Base-by-base conservation (phyloP, 768 basidiomycete species). In the Postia placenta region DNA sequence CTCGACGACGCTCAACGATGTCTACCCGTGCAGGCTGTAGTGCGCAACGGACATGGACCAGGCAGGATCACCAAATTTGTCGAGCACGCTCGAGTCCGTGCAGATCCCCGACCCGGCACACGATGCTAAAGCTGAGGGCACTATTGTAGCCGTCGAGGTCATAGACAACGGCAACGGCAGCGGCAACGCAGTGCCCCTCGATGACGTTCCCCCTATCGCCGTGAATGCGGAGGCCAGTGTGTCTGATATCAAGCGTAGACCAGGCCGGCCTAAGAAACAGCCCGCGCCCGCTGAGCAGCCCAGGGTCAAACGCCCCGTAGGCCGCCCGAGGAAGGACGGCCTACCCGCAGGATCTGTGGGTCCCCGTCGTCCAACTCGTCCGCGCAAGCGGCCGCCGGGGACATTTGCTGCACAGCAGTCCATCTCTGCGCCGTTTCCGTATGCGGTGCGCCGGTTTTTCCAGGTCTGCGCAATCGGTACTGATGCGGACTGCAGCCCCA, bases 271-370 rank as follows among this genome's bases (percentile, higher is more conserved):
- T 4, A 87, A 87, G 61, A 90, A 89, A 61, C 64, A 68, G 28
- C 65, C 70, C 24, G 58, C 66, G 11, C 53, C 68, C 19, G 60
- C 60, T 19, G 49, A 64, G 0, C 69, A 74, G 2, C 72, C 77
- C 23, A 85, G 85, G 65, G 66, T 79, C 46, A 89, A 87, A 64
- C 72, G 88, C 39, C 88, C 88, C 14, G 87, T 90, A 1, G 88
- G 88, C 1, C 73, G 88, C 12, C 88, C 88, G 2, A 69, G 88
- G 56, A 88, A 90, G 64, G 87, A 90, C 56, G 88, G 88, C 0
- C 74, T 87, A 30, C 87, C 87, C 35, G 83, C 87, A 25, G 87
- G 87, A 11, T 83, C 84, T 9, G 78, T 85, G 17, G 66, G 74
- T 26, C 64, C 70, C 19, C 62, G 76, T n/a, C 60, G 72, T 4